A percentile compares a stretch with the other conserved stretches of the same genome.
These are phyloP conservation scores for Cladosporium velox DNA, from an alignment of 2,329 filamentous ascomycete species.

Conservation along the genomic window DNA sequence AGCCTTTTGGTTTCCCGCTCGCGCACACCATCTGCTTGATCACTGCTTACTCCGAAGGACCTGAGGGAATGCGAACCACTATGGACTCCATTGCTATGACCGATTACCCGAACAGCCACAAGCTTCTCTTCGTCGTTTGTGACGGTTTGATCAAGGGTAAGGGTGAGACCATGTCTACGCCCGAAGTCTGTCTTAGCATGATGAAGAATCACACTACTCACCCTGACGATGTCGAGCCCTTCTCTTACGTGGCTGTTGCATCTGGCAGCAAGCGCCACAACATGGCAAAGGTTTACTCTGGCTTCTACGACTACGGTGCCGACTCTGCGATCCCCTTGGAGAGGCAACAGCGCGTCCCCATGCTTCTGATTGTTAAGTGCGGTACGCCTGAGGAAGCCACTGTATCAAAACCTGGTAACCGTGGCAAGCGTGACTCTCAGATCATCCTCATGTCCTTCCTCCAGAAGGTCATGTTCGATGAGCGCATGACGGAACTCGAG, in stretches of 20 bases:
- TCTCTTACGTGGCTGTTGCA: slow-evolving; percentile 95
- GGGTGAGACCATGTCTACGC: slow-evolving; percentile 82
- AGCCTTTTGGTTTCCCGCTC: slow-evolving; percentile 92
- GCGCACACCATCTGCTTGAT: slow-evolving; percentile 93
- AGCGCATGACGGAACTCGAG: slow-evolving; percentile 98
- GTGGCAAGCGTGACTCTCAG: slow-evolving; percentile 98
- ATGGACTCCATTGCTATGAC: slow-evolving; percentile 95
- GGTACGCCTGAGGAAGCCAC: slow-evolving; percentile 84
- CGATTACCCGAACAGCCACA: slow-evolving; percentile 99
- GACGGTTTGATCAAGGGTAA: slow-evolving; percentile 97
- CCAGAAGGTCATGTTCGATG: slow-evolving; percentile 99
- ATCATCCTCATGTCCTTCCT: slow-evolving; percentile 99
- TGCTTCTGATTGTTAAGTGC: slow-evolving; percentile 95
- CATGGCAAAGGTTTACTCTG: slow-evolving; percentile 97
- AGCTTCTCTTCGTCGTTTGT: slow-evolving; percentile 92
- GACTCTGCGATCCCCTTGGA: slow-evolving; percentile 76
- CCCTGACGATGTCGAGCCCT: slow-evolving; percentile 80
- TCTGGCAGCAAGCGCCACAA: slow-evolving; percentile 97
- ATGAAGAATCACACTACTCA: slow-evolving; percentile 85
- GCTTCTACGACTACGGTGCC: slow-evolving; percentile 94
- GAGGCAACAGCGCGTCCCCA: slow-evolving; percentile 94
- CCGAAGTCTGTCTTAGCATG: slow-evolving; percentile 88
- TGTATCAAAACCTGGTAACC: slow-evolving; percentile 88
- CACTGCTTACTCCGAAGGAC: slow-evolving; percentile 95
- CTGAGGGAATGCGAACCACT: slow-evolving; percentile 87